phyloP scores from a whole-genome alignment of 345 rosid species.

The Carallia pectinifolia region DNA sequence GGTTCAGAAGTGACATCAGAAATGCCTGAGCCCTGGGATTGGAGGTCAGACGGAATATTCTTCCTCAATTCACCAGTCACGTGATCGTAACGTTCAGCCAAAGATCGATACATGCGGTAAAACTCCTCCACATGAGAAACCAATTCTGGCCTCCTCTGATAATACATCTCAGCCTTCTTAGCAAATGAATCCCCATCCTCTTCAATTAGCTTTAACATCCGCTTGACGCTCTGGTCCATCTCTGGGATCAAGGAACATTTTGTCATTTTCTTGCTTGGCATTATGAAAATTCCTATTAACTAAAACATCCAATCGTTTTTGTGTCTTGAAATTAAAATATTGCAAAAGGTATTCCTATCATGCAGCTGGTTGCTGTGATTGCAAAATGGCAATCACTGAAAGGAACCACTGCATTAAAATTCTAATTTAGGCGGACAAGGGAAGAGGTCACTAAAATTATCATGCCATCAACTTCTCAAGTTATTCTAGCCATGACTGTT shows the following conservation, averaged over 20 bases:
- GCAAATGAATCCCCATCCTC: conserved; percentile 37
- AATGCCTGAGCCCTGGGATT: conserved; percentile 35
- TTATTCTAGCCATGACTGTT: conserved; percentile 10
- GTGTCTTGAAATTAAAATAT: background rate
- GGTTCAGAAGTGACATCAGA: conserved; percentile 27
- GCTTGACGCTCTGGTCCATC: conserved; percentile 42
- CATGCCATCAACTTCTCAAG: background rate
- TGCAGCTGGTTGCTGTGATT: background rate
- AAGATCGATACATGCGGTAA: conserved; percentile 39
- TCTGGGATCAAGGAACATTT: conserved; percentile 31
- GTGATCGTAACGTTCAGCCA: conserved; percentile 46
- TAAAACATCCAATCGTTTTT: background rate
- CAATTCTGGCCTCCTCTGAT: conserved; percentile 45
- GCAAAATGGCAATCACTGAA: background rate
- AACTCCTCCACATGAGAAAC: conserved; percentile 41
- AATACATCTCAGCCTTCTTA: conserved; percentile 32
- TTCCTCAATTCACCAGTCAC: conserved; percentile 38
- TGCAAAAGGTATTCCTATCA: background rate
- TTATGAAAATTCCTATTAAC: conserved; percentile 6
- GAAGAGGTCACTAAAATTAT: conserved; percentile 12
- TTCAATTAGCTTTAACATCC: conserved; percentile 47
- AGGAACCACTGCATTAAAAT: background rate
- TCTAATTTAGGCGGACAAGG: background rate
- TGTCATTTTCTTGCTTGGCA: conserved; percentile 13
- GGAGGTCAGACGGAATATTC: conserved; percentile 30